Conservation (phyloP, 2,329 filamentous ascomycete species). For the Ophiostoma fasciatum region DNA sequence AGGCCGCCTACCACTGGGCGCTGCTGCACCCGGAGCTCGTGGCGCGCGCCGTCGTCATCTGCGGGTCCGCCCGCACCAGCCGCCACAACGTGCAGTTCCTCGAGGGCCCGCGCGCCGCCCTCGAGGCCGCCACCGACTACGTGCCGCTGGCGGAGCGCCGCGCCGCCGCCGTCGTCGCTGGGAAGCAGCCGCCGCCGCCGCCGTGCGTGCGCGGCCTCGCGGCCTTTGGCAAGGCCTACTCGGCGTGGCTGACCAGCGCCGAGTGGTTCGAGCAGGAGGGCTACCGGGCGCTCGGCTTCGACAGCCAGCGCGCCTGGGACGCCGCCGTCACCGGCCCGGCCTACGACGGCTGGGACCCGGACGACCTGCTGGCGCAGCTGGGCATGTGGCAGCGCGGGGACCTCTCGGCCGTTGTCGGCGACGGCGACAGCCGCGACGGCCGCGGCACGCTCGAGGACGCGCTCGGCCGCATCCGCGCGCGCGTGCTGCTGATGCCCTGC, state of each 20-base stretch:
- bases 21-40: slow-evolving; percentile 34
- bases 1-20: slow-evolving; percentile 36
- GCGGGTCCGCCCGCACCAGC: slow-evolving; percentile 33
- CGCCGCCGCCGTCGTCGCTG: slow-evolving; percentile 12
- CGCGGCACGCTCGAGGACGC: slow-evolving; percentile 50
- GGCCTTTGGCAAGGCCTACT: slow-evolving; percentile 60
- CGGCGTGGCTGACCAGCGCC: slow-evolving; percentile 70
- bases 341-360: slow-evolving; percentile 27
- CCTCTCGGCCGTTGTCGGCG: slow-evolving; percentile 50
- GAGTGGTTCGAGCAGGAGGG: slow-evolving; percentile 60
- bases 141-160: slow-evolving; percentile 29
- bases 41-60: slow-evolving; percentile 30
- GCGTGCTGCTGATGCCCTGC: slow-evolving; percentile 52
- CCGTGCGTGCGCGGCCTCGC: slow-evolving; percentile 34
- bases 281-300: slow-evolving; percentile 52
- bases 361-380: slow-evolving; percentile 27
- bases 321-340: slow-evolving; percentile 62
- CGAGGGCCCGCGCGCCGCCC: slow-evolving; percentile 34
- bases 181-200: too few relatives aligned
- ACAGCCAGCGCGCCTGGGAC: slow-evolving; percentile 59
- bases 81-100: slow-evolving; percentile 39
- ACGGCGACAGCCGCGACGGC: too few relatives aligned
- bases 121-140: slow-evolving; percentile 27
- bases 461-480: slow-evolving; percentile 56
- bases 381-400: slow-evolving; percentile 68